phyloP scores from a whole-genome alignment of 768 basidiomycete genomes.

The Mycena filopes region DNA sequence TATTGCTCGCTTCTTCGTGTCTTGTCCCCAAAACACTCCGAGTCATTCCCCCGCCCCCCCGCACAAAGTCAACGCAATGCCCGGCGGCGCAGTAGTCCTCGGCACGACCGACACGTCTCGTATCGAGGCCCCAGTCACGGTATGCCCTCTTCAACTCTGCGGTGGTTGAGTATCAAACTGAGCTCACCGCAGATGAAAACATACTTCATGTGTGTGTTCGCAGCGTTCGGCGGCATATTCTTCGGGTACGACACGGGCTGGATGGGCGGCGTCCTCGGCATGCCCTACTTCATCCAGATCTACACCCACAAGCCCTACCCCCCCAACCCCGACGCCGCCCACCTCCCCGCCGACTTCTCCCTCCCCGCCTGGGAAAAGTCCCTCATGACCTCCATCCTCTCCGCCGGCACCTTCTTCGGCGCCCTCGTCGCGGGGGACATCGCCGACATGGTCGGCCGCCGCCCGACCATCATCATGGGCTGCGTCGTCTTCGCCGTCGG shows the following conservation, averaged over 20 bases:
- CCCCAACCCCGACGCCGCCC: background rate
- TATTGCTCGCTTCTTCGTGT: background rate
- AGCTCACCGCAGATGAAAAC: too few species aligned
- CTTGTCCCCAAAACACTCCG: slow-evolving; percentile 8
- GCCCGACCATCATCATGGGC: slow-evolving; percentile 70
- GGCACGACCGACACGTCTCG: slow-evolving; percentile 27
- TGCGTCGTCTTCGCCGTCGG: slow-evolving; percentile 72
- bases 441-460: slow-evolving; percentile 65
- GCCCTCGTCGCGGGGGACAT: slow-evolving; percentile 54
- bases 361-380: slow-evolving; percentile 62
- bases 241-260: slow-evolving; percentile 86
- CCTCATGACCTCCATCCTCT: slow-evolving; percentile 73
- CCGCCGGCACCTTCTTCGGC: slow-evolving; percentile 89
- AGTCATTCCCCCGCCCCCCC: background rate
- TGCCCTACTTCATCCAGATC: slow-evolving; percentile 64
- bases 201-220: slow-evolving; percentile 44
- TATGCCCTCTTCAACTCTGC: too few species aligned
- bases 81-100: slow-evolving; percentile 28
- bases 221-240: slow-evolving; percentile 60
- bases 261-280: slow-evolving; percentile 81
- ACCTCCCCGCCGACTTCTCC: slow-evolving; percentile 38
- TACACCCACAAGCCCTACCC: slow-evolving; percentile 17
- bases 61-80: slow-evolving; percentile 22
- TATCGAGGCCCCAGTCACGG: slow-evolving; percentile 31
- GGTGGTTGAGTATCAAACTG: too few species aligned